Base-by-base conservation (phyloP, 179 eudicot genomes). In the Amaranthus tricolor region DNA sequence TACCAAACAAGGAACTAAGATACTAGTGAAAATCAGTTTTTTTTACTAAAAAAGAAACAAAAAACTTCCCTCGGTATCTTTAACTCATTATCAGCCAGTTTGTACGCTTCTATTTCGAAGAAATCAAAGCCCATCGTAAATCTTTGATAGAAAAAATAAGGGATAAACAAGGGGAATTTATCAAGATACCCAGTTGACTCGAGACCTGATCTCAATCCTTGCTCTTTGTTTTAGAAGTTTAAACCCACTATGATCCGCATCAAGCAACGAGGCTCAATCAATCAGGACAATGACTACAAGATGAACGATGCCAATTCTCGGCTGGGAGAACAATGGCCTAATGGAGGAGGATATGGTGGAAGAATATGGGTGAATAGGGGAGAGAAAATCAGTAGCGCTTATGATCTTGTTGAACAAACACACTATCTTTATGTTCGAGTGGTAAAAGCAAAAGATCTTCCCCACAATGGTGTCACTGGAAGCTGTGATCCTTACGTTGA, bases 401-500 rank as follows among this genome's bases (percentile, higher is more conserved):
- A 78, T 67, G 84, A 82, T 75, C 84, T 82, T 14, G 84, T 82
- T 15, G 84, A 82, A 55, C 84, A 82, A 61, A 82, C 84, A 16
- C 70, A 82, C 70, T 82, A 82, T 68, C 84, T 82, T 50, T 82
- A 70, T 78, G 84, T 82, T 67, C 77, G 84, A 71, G 84, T 82
- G 61, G 84, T 78, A 68, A 82, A 82, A 82, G 82, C 82, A 55
- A 78, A 76, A 75, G 84, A 78, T 64, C 76, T 82, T 60, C 76
- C 79, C 21, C 67, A 75, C 1, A 75, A 65, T 54, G 79, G 79
- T 45, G 69, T 75, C 11, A 59, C 84, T 11, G 84, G 79, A 53
- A 72, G 82, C 48, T 78, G 82, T 75, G 84, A 82, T 67, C 84
- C 84, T 43, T 78, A 82, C 62, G 84, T 82, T 56, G 84, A 82